phyloP scores from a whole-genome alignment of 2,329 filamentous ascomycete species.

The Didymella keratinophila region DNA sequence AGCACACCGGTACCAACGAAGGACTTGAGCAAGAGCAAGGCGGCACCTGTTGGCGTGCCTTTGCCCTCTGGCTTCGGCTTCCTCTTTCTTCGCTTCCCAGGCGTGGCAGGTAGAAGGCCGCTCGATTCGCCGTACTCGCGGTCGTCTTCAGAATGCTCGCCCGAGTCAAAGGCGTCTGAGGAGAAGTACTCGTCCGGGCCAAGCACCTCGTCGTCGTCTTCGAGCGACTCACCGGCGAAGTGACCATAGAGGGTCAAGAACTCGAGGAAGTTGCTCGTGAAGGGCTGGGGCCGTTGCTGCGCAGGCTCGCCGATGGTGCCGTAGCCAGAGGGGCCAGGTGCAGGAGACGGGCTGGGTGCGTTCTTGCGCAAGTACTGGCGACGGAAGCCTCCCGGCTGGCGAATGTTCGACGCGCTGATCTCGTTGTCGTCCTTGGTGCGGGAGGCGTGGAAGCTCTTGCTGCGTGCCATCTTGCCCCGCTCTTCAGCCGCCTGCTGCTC shows the following conservation, averaged over 20 bases:
- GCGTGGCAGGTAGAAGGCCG: constrained; percentile 69
- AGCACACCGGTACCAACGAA: constrained; percentile 97
- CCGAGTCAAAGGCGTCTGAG: constrained; percentile 71
- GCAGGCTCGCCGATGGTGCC: constrained; percentile 42
- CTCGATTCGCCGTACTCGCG: constrained; percentile 88
- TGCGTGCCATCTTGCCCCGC: constrained; percentile 72
- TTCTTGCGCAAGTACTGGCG: constrained; percentile 85
- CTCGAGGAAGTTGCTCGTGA: constrained; percentile 94
- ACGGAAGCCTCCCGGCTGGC: constrained; percentile 91
- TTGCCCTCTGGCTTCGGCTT: constrained; percentile 81
- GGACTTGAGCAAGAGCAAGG: constrained; percentile 89
- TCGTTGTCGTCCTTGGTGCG: constrained; percentile 80
- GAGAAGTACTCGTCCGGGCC: constrained; percentile 91
- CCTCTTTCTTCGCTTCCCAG: constrained; percentile 73
- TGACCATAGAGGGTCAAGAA: constrained; percentile 95
- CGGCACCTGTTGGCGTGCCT: constrained; percentile 79
- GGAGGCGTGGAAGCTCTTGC: constrained; percentile 84
- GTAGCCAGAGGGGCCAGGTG: constrained; percentile 54
- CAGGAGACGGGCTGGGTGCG: constrained; percentile 68
- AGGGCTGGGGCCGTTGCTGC: constrained; percentile 46
- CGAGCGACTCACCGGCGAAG: constrained; percentile 95
- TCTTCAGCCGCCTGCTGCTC: constrained; percentile 80
- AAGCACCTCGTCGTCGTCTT: constrained; percentile 93
- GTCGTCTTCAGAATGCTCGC: constrained; percentile 62
- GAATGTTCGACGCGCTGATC: constrained; percentile 87